These are phyloP conservation scores for Selaginella tamariscina DNA, from an alignment of 75 land plant species.

Conservation along the genomic window DNA sequence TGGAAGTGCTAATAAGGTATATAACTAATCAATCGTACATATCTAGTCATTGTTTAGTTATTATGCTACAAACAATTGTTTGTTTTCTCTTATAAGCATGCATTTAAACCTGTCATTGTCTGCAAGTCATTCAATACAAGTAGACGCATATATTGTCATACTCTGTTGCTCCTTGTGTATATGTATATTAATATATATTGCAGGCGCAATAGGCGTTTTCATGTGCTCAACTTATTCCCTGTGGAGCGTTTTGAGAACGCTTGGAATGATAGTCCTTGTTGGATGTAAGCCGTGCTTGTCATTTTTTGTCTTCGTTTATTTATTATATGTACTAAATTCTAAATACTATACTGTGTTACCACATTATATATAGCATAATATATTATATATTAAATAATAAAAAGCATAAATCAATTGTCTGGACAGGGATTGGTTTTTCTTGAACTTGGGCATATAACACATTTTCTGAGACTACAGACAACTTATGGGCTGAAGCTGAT, in stretches of 20 bases:
- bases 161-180: no score
- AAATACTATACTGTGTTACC: no score
- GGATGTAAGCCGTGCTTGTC: background rate
- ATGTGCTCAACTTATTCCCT: background rate
- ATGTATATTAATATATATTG: background rate
- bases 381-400: no score
- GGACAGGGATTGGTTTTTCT: conserved; percentile 68
- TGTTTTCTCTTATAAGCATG: no score
- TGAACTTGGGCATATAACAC: conserved; percentile 31
- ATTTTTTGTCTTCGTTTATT: background rate
- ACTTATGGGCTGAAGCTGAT: conserved; percentile 70
- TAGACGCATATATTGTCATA: no score
- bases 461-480: conserved; percentile 26
- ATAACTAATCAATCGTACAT: no score
- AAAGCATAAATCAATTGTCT: no score
- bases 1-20: conserved; percentile 73
- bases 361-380: no score
- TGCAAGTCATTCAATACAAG: no score
- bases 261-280: background rate
- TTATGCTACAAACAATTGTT: background rate
- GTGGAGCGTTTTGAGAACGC: background rate
- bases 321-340: background rate
- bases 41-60: background rate
- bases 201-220: background rate
- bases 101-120: background rate